phyloP scores from a whole-genome alignment of 306 rosid species.

The Vigna reflexopilosa region DNA sequence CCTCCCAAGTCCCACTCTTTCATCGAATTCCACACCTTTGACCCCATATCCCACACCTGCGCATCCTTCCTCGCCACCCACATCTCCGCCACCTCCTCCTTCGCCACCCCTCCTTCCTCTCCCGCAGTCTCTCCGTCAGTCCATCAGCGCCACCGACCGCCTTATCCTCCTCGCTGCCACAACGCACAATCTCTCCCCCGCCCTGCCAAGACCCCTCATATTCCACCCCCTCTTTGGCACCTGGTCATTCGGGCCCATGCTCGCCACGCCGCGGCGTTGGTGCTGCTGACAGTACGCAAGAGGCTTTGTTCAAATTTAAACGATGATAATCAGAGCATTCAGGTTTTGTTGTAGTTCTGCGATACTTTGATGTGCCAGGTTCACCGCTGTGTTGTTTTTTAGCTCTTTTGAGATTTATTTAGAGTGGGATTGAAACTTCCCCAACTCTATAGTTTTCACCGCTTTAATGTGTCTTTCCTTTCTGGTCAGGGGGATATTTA shows the following conservation, averaged over 20 bases:
- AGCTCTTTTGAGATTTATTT: neutral
- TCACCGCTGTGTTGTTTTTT: neutral
- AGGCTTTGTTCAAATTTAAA: neutral
- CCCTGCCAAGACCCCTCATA: constrained; percentile 68
- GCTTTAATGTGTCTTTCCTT: constrained; percentile 24
- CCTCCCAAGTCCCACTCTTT: neutral
- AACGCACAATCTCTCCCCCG: constrained; percentile 60
- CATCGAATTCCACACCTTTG: constrained; percentile 52
- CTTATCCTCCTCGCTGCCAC: constrained; percentile 82
- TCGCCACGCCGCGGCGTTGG: constrained; percentile 76
- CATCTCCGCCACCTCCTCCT: constrained; percentile 59
- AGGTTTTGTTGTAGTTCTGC: constrained; percentile 14
- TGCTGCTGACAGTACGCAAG: constrained; percentile 24
- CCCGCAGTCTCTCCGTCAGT: constrained; percentile 70
- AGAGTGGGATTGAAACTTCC: neutral
- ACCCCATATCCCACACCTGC: constrained; percentile 67
- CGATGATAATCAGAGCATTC: neutral
- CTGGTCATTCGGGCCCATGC: constrained; percentile 66
- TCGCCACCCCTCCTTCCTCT: constrained; percentile 86
- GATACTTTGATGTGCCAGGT: constrained; percentile 16
- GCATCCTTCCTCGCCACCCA: constrained; percentile 57
- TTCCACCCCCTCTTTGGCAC: constrained; percentile 52
- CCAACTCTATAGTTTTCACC: neutral
- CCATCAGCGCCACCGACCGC: constrained; percentile 56
- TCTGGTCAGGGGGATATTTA: neutral